Evolutionary conservation across 805 yeast genomes (phyloP).

Genomic region (Kuraishia molischiana): DNA sequence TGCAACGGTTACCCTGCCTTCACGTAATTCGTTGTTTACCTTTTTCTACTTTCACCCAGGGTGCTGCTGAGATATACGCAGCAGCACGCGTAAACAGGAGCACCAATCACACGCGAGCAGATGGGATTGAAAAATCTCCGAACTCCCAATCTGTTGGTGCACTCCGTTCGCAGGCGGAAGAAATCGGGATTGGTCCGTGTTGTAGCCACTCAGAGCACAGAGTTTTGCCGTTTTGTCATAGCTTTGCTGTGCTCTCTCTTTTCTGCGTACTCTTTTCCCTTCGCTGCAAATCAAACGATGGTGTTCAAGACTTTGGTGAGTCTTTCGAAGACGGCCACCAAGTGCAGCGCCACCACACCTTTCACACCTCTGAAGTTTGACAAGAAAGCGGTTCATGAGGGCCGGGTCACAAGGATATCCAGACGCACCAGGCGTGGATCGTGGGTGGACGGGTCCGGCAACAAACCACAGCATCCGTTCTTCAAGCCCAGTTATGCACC

Average conservation of each 20-base stretch:
- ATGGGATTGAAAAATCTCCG: too few relatives aligned
- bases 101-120: not conserved
- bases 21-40: too few relatives aligned
- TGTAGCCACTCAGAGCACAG: too few relatives aligned
- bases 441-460: not conserved
- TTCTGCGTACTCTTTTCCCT: not conserved
- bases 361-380: conserved; percentile 7
- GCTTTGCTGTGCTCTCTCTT: too few relatives aligned
- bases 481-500: conserved; percentile 23
- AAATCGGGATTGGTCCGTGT: too few relatives aligned
- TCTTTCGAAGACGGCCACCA: conserved; percentile 13
- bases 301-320: conserved; percentile 19
- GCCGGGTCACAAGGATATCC: conserved; percentile 6
- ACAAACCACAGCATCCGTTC: conserved; percentile 16
- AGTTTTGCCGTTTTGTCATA: too few relatives aligned
- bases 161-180: not conserved
- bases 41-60: not conserved
- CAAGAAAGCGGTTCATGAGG: conserved; percentile 4
- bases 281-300: too few relatives aligned
- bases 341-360: conserved; percentile 4
- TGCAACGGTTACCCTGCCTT: too few relatives aligned
- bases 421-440: conserved; percentile 1
- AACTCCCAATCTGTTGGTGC: not conserved
- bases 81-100: not conserved
- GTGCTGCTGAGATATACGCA: not conserved